Conservation (phyloP, 257 asterid genomes). For the Pogostemon cablin region DNA sequence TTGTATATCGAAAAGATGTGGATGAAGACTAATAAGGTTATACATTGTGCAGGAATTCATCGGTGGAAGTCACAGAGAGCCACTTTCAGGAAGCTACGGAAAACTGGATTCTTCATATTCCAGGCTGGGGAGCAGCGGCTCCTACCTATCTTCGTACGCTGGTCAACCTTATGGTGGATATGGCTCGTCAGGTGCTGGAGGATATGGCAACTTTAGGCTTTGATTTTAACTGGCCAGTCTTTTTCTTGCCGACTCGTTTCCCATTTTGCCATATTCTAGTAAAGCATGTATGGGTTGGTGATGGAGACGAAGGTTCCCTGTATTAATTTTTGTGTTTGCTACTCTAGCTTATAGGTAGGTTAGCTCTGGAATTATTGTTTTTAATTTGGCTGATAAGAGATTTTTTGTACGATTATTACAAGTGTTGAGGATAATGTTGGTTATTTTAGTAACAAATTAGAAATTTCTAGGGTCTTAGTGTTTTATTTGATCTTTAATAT, state of each 20-base stretch:
- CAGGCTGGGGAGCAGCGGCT: conserved; percentile 49
- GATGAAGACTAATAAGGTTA: neutral
- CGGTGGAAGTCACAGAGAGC: conserved; percentile 57
- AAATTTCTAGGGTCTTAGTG: neutral
- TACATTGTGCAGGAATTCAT: conserved; percentile 59
- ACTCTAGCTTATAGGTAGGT: conserved; percentile 3
- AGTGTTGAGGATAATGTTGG: neutral
- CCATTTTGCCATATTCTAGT: conserved; percentile 23
- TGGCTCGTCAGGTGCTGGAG: conserved; percentile 72
- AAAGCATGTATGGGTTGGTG: conserved; percentile 28
- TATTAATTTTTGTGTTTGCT: conserved; percentile 21
- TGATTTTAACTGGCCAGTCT: conserved; percentile 27
- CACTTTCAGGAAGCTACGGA: conserved; percentile 43
- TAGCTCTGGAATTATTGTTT: conserved; percentile 1
- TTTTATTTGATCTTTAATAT: too few species aligned
- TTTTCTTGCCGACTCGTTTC: neutral
- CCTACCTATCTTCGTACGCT: conserved; percentile 53
- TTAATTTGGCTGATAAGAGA: neutral
- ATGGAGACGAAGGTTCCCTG: conserved; percentile 8
- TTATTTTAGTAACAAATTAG: neutral
- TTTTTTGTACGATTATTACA: conserved; percentile 2
- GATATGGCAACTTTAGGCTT: conserved; percentile 59
- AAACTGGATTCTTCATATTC: conserved; percentile 61
- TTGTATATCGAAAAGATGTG: too few species aligned
- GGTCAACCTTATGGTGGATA: conserved; percentile 62